Conservation (phyloP, 2,329 filamentous ascomycete genomes). For the Cercospora zeae-maydis region DNA sequence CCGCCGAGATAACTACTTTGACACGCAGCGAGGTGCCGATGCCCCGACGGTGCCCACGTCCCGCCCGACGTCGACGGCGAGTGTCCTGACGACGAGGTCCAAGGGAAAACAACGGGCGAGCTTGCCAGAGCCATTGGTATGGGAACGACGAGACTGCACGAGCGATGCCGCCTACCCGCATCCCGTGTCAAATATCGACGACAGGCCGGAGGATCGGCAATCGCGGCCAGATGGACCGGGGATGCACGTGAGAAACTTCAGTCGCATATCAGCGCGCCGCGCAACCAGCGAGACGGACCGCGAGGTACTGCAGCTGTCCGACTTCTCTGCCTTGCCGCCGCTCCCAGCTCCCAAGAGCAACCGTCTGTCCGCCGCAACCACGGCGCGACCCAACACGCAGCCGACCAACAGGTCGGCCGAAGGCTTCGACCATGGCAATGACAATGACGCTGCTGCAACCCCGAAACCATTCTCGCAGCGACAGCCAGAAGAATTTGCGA, state of each 20-base stretch:
- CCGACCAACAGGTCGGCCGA: slow-evolving; percentile 10
- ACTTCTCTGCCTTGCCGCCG: slow-evolving; percentile 20
- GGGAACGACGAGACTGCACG: slow-evolving; percentile 20
- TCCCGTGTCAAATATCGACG: slow-evolving; percentile 10
- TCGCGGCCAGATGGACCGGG: slow-evolving; percentile 5
- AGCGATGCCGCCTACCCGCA: slow-evolving; percentile 23
- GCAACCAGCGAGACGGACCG: slow-evolving; percentile 14
- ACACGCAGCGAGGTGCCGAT: slow-evolving; percentile 23
- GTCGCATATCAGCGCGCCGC: slow-evolving; percentile 17
- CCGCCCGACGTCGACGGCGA: slow-evolving; percentile 21
- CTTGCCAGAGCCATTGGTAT: slow-evolving; percentile 24
- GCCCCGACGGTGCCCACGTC: slow-evolving; percentile 1
- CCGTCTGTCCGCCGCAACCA: slow-evolving; percentile 19
- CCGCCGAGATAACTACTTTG: slow-evolving; percentile 27
- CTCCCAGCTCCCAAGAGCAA: slow-evolving; percentile 15
- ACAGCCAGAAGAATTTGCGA: slow-evolving; percentile 19
- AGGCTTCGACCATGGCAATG: slow-evolving; percentile 1
- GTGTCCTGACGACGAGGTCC: slow-evolving; percentile 13
- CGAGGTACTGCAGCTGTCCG: slow-evolving; percentile 8
- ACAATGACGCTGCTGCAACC: not conserved
- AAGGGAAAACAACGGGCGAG: slow-evolving; percentile 23
- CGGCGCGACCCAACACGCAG: slow-evolving; percentile 12
- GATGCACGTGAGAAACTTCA: slow-evolving; percentile 22
- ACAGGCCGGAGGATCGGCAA: slow-evolving; percentile 6
- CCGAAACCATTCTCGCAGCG: slow-evolving; percentile 16